Evolutionary conservation across 805 yeast genomes (phyloP).

Genomic region (Myxozyma sirexii): DNA sequence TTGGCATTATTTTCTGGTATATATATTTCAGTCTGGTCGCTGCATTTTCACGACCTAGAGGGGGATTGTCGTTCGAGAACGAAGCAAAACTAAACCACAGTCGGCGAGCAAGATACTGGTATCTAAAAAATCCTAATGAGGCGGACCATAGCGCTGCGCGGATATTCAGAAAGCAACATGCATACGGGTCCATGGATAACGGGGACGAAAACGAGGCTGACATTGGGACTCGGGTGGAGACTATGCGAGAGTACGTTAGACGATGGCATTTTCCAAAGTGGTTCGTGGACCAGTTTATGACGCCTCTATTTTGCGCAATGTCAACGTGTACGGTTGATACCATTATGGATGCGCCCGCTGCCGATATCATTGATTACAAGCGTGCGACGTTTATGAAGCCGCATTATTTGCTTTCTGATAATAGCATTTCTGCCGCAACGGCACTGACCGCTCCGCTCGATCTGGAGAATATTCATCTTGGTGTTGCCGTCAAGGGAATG

Average conservation of each 20-base stretch:
- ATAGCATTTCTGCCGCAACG: constrained; percentile 22
- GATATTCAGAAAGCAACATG: neutral
- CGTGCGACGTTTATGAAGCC: constrained; percentile 23
- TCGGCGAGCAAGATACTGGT: constrained; percentile 5
- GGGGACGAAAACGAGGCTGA: constrained; percentile 1
- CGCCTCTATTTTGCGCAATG: constrained; percentile 27
- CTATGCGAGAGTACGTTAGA: constrained; percentile 14
- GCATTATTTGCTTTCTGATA: constrained; percentile 21
- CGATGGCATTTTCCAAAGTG: constrained; percentile 22
- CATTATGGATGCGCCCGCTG: constrained; percentile 25
- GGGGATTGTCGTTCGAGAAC: constrained; percentile 20
- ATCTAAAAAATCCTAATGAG: neutral
- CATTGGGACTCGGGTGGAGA: constrained; percentile 8
- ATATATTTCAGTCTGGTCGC: constrained; percentile 24
- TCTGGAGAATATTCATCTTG: constrained; percentile 23
- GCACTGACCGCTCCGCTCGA: constrained; percentile 20
- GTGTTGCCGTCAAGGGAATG: constrained; percentile 15
- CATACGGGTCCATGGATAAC: constrained; percentile 14
- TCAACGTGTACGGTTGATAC: constrained; percentile 18
- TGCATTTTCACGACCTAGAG: constrained; percentile 12
- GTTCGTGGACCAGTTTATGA: constrained; percentile 20
- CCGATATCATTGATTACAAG: constrained; percentile 29
- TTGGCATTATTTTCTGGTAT: constrained; percentile 14
- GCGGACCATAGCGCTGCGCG: neutral
- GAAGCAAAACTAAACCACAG: constrained; percentile 10